Base-by-base conservation (phyloP, 495 filamentous ascomycete genomes). In the Hapsidospora chrysogenum region DNA sequence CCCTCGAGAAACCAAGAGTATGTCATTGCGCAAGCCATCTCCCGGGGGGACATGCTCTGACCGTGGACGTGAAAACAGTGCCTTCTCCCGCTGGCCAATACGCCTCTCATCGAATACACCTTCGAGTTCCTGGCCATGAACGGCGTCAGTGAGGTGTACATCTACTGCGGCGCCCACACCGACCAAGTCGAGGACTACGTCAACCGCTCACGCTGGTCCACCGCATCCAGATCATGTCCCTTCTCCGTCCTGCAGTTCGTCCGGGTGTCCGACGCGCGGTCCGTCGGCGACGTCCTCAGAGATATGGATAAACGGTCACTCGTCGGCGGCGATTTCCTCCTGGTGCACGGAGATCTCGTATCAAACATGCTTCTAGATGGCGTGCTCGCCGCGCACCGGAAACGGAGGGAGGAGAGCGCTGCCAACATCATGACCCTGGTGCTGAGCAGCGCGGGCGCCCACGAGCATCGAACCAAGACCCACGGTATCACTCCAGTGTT, bases 351-450 rank as follows among this genome's bases (percentile, higher is more conserved):
- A 27, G 89, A 99, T 52, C 66, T 96, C n/a, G 75, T 99, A 44
- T 76, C 83, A 42, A 99, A 95, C 47, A 52, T 96, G 31, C 70
- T 77, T 7, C 76, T 99, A 16, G 83, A 85, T 43, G 65, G 59
- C 29, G 79, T 77, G n/a, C 58, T 99, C 31, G 65, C 72, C 4
- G 71, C 68, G 25, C 89, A 99, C 52, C 72, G 81, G 35, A 72
- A 76, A 31, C 78, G 89, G 21, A 76, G 89, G 28, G 73, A 74
- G 50, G 70, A 72, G 33, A 81, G 92, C 57, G 87, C 89, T 49
- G 85, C 93, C 51, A 84, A 87, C 10, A 95, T 94, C 57, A 99
- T 99, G 92, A 99, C 89, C 17, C 85, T 96, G 74, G 66, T 99
- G 16, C 58, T 96, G 34, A 70, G 81, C 31, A 73, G 85, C 54